Evolutionary conservation across 805 yeast genomes (phyloP).

Genomic region (Phaffomyces opuntiae): DNA sequence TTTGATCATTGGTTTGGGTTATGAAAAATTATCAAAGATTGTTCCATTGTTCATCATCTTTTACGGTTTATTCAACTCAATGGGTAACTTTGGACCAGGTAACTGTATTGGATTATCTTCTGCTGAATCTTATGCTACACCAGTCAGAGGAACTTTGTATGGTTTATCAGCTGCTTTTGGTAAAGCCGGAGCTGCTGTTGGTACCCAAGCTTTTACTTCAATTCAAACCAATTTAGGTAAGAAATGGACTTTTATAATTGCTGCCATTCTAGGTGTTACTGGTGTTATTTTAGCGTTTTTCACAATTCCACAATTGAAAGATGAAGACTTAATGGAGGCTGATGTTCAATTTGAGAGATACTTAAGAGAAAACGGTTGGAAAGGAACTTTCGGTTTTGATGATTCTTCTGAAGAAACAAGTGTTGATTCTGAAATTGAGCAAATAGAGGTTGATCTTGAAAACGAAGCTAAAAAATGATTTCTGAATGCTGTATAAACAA

Average conservation of each 20-base stretch:
- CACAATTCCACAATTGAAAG: constrained; percentile 24
- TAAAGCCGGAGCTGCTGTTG: constrained; percentile 80
- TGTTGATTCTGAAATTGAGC: too few relatives aligned
- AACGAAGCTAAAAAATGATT: too few relatives aligned
- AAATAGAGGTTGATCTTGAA: too few relatives aligned
- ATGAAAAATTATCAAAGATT: constrained; percentile 47
- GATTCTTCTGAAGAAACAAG: too few relatives aligned
- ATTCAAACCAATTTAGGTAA: constrained; percentile 58
- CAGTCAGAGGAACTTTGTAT: constrained; percentile 68
- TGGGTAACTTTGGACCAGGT: constrained; percentile 78
- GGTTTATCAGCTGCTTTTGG: constrained; percentile 77
- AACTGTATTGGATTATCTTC: constrained; percentile 62
- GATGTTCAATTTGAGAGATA: too few relatives aligned
- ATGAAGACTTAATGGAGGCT: not conserved
- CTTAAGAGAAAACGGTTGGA: too few relatives aligned
- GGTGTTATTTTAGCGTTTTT: constrained; percentile 53
- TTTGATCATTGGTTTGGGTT: constrained; percentile 61
- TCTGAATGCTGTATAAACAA: too few relatives aligned
- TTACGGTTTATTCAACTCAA: constrained; percentile 64
- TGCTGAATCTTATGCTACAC: constrained; percentile 68
- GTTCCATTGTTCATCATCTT: constrained; percentile 60
- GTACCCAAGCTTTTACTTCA: constrained; percentile 66
- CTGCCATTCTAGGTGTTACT: constrained; percentile 61
- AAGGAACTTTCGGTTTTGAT: too few relatives aligned
- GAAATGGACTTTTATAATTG: constrained; percentile 72